These are phyloP conservation scores for Annulohypoxylon truncatum DNA, from an alignment of 2,329 filamentous ascomycete genomes.

Conservation along the genomic window DNA sequence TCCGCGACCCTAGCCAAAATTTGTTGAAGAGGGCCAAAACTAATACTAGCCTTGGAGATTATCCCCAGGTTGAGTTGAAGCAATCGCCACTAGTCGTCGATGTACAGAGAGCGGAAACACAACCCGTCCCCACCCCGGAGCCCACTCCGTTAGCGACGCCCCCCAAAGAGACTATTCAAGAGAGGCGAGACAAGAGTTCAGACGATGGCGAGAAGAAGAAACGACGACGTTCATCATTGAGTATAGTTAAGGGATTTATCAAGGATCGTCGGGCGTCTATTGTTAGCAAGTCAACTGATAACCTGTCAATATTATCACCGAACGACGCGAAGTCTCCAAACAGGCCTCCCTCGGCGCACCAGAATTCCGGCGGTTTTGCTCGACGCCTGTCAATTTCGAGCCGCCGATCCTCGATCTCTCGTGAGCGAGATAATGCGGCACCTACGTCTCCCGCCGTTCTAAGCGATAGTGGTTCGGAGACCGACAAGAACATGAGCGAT, in stretches of 20 bases:
- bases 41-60: conserved; percentile 58
- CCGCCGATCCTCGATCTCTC: conserved; percentile 64
- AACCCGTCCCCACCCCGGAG: conserved; percentile 46
- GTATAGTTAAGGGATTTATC: conserved; percentile 70
- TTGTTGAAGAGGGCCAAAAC: conserved; percentile 56
- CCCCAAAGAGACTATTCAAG: conserved; percentile 61
- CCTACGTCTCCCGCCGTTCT: conserved; percentile 55
- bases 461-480: conserved; percentile 60
- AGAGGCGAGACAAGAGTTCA: conserved; percentile 57
- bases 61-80: conserved; percentile 63
- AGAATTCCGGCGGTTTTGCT: conserved; percentile 60
- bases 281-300: conserved; percentile 61
- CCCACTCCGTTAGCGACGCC: conserved; percentile 43
- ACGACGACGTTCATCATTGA: conserved; percentile 68
- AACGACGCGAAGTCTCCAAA: conserved; percentile 57
- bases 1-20: conserved; percentile 70
- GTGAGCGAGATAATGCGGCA: conserved; percentile 53
- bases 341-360: conserved; percentile 61
- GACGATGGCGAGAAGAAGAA: conserved; percentile 52
- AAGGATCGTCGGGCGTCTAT: conserved; percentile 68
- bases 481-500: conserved; percentile 58
- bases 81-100: conserved; percentile 70
- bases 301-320: conserved; percentile 48
- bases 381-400: conserved; percentile 75
- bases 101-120: conserved; percentile 59